Percentiles rank a stretch among this genome's conserved stretches.
Evolutionary conservation across 768 basidiomycete genomes (phyloP).

Genomic region (Tulasnella sp.): DNA sequence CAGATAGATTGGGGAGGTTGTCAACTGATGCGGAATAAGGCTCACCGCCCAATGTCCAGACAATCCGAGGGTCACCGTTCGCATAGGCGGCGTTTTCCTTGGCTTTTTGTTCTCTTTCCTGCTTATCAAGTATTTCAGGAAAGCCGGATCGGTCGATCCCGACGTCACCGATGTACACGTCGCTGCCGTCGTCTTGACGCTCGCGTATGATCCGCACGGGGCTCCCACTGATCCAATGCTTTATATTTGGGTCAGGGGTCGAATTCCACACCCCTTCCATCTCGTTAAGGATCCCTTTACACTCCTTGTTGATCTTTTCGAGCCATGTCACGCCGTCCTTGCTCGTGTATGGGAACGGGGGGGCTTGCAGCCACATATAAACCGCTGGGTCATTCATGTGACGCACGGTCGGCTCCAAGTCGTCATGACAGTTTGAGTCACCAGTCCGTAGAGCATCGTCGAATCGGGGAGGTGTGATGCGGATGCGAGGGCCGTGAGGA

Average conservation of each 20-base stretch:
- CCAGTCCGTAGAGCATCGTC: slow-evolving; percentile 17
- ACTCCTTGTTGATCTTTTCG: slow-evolving; percentile 21
- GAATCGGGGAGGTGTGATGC: slow-evolving; percentile 47
- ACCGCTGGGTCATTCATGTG: slow-evolving; percentile 42
- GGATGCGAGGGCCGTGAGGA: slow-evolving; percentile 39
- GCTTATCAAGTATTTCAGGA: slow-evolving; percentile 29
- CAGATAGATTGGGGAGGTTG: neutral
- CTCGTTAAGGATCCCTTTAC: slow-evolving; percentile 28
- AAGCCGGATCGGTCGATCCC: slow-evolving; percentile 27
- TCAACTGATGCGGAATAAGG: neutral
- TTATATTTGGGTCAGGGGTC: neutral
- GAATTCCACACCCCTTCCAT: slow-evolving; percentile 1
- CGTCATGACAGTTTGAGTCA: no score
- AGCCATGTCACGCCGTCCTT: slow-evolving; percentile 34
- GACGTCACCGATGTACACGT: slow-evolving; percentile 42
- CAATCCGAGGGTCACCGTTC: slow-evolving; percentile 42
- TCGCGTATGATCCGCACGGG: slow-evolving; percentile 46
- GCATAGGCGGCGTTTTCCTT: slow-evolving; percentile 34
- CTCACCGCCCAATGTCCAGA: slow-evolving; percentile 54
- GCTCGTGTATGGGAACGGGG: slow-evolving; percentile 44
- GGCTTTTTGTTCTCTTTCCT: slow-evolving; percentile 27
- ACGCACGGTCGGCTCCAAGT: slow-evolving; percentile 30
- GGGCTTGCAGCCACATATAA: slow-evolving; percentile 34
- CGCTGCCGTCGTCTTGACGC: slow-evolving; percentile 41
- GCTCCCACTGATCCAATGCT: slow-evolving; percentile 29